phyloP scores from a whole-genome alignment of 164 flowering plant genomes.

The Sedum album region DNA sequence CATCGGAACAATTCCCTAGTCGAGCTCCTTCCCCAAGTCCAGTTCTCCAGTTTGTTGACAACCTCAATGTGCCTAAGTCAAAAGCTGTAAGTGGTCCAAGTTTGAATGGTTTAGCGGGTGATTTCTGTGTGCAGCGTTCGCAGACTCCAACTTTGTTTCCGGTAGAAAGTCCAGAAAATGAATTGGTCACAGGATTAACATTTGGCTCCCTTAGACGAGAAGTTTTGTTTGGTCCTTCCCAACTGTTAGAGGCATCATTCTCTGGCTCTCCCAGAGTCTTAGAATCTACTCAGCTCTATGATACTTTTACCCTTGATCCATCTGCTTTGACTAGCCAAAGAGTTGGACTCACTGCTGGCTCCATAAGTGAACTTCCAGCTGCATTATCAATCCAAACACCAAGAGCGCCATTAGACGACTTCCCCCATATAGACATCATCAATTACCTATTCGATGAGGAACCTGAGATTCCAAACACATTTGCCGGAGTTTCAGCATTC shows the following conservation, averaged over 20 bases:
- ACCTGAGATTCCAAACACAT: conserved; percentile 20
- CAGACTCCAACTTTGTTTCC: conserved; percentile 29
- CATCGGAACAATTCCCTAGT: neutral
- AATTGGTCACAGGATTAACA: conserved; percentile 33
- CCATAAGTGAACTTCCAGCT: conserved; percentile 24
- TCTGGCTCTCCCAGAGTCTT: neutral
- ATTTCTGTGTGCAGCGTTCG: conserved; percentile 21
- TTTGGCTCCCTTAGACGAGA: conserved; percentile 47
- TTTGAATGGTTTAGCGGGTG: conserved; percentile 20
- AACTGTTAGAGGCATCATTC: conserved; percentile 26
- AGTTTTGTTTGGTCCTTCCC: conserved; percentile 30
- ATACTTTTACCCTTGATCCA: conserved; percentile 21
- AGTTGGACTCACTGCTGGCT: conserved; percentile 12
- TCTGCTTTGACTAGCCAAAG: conserved; percentile 20
- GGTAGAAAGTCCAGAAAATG: conserved; percentile 25
- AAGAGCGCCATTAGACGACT: conserved; percentile 46
- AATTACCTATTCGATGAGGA: conserved; percentile 86
- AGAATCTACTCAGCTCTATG: conserved; percentile 23
- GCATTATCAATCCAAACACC: conserved; percentile 41
- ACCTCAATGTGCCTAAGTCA: conserved; percentile 53
- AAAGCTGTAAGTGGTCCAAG: conserved; percentile 28
- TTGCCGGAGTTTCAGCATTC: conserved; percentile 25
- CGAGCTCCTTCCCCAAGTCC: neutral
- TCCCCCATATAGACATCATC: conserved; percentile 94
- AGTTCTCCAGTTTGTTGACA: conserved; percentile 18